These are phyloP conservation scores for Sporodiniella umbellata DNA, from an alignment of 371 early-diverging fungal genomes.

Conservation along the genomic window DNA sequence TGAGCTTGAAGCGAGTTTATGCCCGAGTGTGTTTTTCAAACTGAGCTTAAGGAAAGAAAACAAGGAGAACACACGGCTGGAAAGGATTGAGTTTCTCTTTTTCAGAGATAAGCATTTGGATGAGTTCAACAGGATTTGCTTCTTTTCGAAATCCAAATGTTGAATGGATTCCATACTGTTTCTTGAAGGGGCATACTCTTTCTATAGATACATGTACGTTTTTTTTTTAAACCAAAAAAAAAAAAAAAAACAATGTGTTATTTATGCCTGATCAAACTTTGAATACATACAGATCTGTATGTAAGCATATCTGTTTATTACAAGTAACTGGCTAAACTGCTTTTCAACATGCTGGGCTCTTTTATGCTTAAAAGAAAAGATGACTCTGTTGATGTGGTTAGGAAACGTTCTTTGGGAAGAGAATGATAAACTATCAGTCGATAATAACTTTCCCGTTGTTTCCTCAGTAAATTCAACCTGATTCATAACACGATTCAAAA, in stretches of 20 bases:
- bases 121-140: slow-evolving; percentile 32
- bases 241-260: too few relatives aligned
- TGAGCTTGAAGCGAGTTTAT: slow-evolving; percentile 10
- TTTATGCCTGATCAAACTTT: neutral
- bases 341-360: slow-evolving; percentile 29
- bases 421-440: too few relatives aligned
- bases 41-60: slow-evolving; percentile 27
- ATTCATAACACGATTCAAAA: too few relatives aligned
- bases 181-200: slow-evolving; percentile 40
- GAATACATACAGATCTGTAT: neutral
- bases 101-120: slow-evolving; percentile 27
- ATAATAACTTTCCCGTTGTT: too few relatives aligned
- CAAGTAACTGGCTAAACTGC: slow-evolving; percentile 36
- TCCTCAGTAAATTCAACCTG: too few relatives aligned
- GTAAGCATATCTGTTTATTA: neutral
- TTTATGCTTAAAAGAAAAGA: too few relatives aligned
- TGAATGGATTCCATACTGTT: slow-evolving; percentile 27
- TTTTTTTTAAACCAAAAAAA: too few relatives aligned
- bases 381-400: too few relatives aligned
- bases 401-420: too few relatives aligned
- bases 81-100: slow-evolving; percentile 28
- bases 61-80: slow-evolving; percentile 13
- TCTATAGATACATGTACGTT: slow-evolving; percentile 13
- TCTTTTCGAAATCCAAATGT: slow-evolving; percentile 37
- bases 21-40: slow-evolving; percentile 11